Evolutionary conservation across 2,329 filamentous ascomycete species (phyloP), one percentile per base, ranked within the genome.

Genomic region (Ambrosiella cleistominuta): DNA sequence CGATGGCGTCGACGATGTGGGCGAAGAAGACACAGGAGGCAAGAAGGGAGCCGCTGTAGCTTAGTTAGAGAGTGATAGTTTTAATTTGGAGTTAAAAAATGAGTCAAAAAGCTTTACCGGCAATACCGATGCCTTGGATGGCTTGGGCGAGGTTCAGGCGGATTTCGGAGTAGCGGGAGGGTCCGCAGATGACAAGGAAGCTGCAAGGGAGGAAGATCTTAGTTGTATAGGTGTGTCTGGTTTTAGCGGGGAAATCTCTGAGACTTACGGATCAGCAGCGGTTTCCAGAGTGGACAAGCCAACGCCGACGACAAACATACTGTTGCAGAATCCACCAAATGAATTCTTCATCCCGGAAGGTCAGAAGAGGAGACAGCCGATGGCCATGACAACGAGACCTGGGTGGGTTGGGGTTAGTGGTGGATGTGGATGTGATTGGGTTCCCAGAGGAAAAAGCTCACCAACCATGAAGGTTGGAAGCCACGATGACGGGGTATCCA

Each of bases 271-370:
- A 68, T 90, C 87, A 5, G 86, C 86, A 1, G 84, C 83, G 0
- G 85, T 88, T 70, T 90, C 86, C 15, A 90, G 78, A 0, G 85
- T 85, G 1, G 81, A 81, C 0, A 89, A 74, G 4, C 85, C 85
- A 59, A 81, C 82, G 37, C 85, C 86, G 60, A 88, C 83, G 62
- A 89, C 78, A 68, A 89, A 87, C 63, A 86, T 81, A 63, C 74
- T 77, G 40, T 77, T 79, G 64, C 84, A 88, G 70, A 89, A 90
- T 7, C 85, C 86, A 35, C 75, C 79, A 65, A 89, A 90, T 13
- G 80, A 85, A 40, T 78, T 76, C 62, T 78, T 75, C 64, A 82
- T 76, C 61, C 75, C 57, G 2, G 58, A 77, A 0, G 76, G 73
- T 56, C 76, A 78, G 11, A 75, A 73, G n/a, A 79, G 68, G 54